Evolutionary conservation across 225 moss, liverwort and hornwort genomes (phyloP).

Genomic region (Anthoceros angustus): DNA sequence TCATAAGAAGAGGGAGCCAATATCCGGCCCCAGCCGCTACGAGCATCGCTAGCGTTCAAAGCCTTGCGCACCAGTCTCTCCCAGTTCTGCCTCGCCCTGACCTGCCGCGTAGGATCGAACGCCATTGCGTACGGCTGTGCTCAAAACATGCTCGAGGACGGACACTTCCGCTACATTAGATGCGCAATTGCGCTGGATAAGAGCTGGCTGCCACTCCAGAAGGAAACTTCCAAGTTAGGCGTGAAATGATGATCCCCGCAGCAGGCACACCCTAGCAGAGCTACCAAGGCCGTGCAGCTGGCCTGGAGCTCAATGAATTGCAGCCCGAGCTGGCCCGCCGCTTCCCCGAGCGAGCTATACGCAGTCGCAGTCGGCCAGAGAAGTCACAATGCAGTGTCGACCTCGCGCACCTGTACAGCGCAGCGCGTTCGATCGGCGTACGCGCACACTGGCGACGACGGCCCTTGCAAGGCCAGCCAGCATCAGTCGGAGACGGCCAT

Average conservation of each 20-base stretch:
- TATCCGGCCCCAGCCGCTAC: constrained; percentile 16
- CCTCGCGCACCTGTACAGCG: too few relatives aligned
- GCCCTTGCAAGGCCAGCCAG: too few relatives aligned
- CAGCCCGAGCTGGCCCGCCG: background rate
- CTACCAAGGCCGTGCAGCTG: background rate
- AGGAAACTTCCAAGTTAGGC: background rate
- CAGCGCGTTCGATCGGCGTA: too few relatives aligned
- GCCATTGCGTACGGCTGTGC: background rate
- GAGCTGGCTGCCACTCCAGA: background rate
- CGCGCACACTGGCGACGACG: too few relatives aligned
- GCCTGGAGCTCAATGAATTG: background rate
- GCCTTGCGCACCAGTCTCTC: constrained; percentile 34
- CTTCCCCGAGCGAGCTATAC: background rate
- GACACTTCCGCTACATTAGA: background rate
- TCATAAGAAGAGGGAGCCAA: constrained; percentile 21
- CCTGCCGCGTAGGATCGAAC: background rate
- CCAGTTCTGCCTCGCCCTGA: constrained; percentile 22
- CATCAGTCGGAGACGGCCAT: too few relatives aligned
- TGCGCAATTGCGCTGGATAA: background rate
- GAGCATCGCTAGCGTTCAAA: constrained; percentile 23
- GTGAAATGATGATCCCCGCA: background rate
- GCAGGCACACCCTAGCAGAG: background rate
- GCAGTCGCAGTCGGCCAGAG: too few relatives aligned
- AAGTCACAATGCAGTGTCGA: too few relatives aligned
- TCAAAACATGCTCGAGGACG: background rate